Percentiles rank a stretch among this genome's conserved stretches.
These are phyloP conservation scores for Phytopythium chamaehyphon DNA, from an alignment of 352 stramenopile species.

Conservation along the genomic window DNA sequence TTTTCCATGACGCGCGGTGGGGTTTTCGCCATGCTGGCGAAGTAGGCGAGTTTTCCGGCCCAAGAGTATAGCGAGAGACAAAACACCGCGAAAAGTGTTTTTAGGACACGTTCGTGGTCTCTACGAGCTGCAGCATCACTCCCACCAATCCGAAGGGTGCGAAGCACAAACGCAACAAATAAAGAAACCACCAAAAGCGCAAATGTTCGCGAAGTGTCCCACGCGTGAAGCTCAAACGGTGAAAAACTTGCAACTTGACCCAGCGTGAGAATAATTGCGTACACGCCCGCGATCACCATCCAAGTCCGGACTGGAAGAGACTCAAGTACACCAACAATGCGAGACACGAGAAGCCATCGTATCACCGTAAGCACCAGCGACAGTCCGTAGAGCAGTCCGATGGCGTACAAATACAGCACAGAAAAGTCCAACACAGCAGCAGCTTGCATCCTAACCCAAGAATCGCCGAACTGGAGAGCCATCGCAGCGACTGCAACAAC, in stretches of 20 bases:
- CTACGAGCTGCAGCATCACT: constrained; percentile 19
- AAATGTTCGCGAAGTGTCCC: constrained; percentile 34
- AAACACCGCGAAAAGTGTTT: constrained; percentile 54
- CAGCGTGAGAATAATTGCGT: constrained; percentile 27
- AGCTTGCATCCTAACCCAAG: neutral
- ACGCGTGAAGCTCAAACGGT: constrained; percentile 17
- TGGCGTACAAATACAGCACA: constrained; percentile 45
- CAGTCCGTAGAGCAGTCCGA: constrained; percentile 54
- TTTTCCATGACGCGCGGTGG: constrained; percentile 36
- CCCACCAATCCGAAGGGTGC: constrained; percentile 46
- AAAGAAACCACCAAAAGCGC: constrained; percentile 45
- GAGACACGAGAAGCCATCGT: constrained; percentile 32
- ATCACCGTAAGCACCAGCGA: constrained; percentile 32
- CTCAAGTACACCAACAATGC: constrained; percentile 17
- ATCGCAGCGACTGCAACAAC: neutral
- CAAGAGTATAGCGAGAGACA: constrained; percentile 53
- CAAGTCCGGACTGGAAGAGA: constrained; percentile 26
- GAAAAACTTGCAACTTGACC: constrained; percentile 29
- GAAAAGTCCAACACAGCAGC: constrained; percentile 19
- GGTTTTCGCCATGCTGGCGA: constrained; percentile 34
- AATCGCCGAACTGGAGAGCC: neutral
- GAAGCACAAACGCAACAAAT: constrained; percentile 38
- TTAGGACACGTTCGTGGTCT: constrained; percentile 54
- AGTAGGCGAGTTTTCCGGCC: constrained; percentile 64
- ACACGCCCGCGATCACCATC: constrained; percentile 42